These are phyloP conservation scores for Tetradesmus obliquus DNA, from an alignment of 139 green algal genomes.

Conservation along the genomic window DNA sequence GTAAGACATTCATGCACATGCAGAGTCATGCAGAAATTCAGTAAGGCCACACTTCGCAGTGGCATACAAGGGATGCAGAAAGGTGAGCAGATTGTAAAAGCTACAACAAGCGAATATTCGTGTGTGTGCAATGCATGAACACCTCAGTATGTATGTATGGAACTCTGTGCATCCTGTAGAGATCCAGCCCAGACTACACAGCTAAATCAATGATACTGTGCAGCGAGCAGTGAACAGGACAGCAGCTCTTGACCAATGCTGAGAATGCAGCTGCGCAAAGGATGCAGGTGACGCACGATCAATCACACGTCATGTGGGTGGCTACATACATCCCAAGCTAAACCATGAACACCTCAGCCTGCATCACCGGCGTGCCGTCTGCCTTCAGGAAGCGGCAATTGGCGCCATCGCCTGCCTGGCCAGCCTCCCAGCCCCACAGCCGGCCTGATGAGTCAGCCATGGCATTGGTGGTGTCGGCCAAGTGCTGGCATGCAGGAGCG, in stretches of 20 bases:
- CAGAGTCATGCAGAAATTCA: not conserved
- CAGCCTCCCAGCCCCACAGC: constrained; percentile 1
- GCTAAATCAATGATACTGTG: not conserved
- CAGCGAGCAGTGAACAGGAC: not conserved
- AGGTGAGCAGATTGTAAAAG: not conserved
- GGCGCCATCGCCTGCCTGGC: not conserved
- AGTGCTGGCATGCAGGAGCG: not conserved
- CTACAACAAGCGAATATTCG: no score
- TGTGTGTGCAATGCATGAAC: not conserved
- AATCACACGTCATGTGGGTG: not conserved
- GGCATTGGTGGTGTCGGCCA: not conserved
- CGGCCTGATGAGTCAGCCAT: not conserved
- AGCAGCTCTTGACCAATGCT: not conserved
- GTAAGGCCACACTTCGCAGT: not conserved
- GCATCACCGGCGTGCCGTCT: not conserved
- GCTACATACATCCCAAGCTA: not conserved
- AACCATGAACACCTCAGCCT: not conserved
- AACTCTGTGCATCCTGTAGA: not conserved
- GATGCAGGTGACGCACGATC: not conserved
- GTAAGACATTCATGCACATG: no score
- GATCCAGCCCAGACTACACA: not conserved
- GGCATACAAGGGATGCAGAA: not conserved
- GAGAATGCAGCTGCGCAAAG: not conserved
- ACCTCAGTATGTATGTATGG: not conserved
- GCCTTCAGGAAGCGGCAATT: not conserved